Evolutionary conservation across 768 basidiomycete species (phyloP), one percentile per base, ranked within the genome.

Genomic region (Neoboletus brunneissimus): DNA sequence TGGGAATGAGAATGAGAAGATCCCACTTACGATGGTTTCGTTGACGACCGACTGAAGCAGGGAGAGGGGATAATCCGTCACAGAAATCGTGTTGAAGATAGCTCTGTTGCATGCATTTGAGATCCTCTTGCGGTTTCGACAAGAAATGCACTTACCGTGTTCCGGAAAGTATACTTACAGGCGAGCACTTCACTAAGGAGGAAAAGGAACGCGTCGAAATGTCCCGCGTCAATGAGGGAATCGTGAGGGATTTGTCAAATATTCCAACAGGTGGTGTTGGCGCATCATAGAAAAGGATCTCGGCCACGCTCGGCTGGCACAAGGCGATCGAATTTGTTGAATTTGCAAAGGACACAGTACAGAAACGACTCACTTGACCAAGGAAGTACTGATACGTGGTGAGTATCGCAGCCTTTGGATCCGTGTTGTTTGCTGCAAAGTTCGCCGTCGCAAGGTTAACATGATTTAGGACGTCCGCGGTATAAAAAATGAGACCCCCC

Each of bases 211-310:
- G 54, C 0, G 58, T 65, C 0, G 53, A 54, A 12, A 65, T 3
- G 12, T 58, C 12, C 31, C 22, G n/a, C 15, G n/a, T 49, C 34
- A 55, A 15, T 9, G 50, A 48, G 8, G 57, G 45, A 44, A 68
- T 64, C 4, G 51, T 52, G 2, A 62, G 37, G 34, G 83, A 55
- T 31, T 59, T 60, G 9, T 69, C 68, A 53, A 65, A 64, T 5
- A 63, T 41, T 1, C 65, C 63, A 15, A 41, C 4, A 6, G 64
- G 68, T 18, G 53, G 63, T 15, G 34, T 44, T 4, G 57, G 82
- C 1, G 61, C 80, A 59, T 87, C 81, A 59, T 86, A 87, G 64
- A 87, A 87, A 11, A 86, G 23, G 5, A 80, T 49, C 12, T 72
- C 60, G 45, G 66, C 69, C 31, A 49, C 47, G 32, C 54, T 48